Evolutionary conservation across 2,329 filamentous ascomycete species (phyloP).

Genomic region (Arachnomyces sp.): DNA sequence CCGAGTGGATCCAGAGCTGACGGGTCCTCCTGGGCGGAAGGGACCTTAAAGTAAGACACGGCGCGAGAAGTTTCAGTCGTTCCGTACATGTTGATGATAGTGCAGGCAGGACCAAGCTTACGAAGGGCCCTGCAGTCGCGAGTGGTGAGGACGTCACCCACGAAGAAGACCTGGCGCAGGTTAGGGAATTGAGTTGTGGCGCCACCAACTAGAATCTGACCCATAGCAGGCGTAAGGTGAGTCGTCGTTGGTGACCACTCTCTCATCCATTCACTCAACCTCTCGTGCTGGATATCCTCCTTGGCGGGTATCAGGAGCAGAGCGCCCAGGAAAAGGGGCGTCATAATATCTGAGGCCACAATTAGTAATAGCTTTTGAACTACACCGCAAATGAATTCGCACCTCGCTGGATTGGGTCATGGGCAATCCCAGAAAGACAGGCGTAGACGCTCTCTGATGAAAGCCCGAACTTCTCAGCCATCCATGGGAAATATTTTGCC

Average conservation of each 20-base stretch:
- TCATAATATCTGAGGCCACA: conserved; percentile 61
- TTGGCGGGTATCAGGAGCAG: conserved; percentile 66
- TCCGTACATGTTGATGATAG: conserved; percentile 78
- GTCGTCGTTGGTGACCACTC: conserved; percentile 67
- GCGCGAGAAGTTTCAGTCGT: conserved; percentile 74
- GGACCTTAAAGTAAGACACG: conserved; percentile 73
- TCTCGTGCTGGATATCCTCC: conserved; percentile 79
- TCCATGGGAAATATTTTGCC: conserved; percentile 83
- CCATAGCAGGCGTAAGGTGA: conserved; percentile 91
- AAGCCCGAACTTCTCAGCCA: conserved; percentile 72
- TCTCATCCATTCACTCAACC: conserved; percentile 76
- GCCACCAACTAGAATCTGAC: conserved; percentile 77
- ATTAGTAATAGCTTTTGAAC: conserved; percentile 11
- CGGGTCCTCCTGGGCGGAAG: conserved; percentile 49
- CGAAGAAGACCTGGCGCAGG: conserved; percentile 74
- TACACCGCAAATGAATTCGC: too few relatives aligned
- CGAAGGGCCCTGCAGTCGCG: conserved; percentile 68
- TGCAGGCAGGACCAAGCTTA: conserved; percentile 61
- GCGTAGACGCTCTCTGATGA: conserved; percentile 66
- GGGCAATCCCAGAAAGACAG: conserved; percentile 71
- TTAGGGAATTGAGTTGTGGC: conserved; percentile 66
- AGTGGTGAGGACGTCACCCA: conserved; percentile 81
- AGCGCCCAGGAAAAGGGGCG: conserved; percentile 75
- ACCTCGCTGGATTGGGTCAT: conserved; percentile 46
- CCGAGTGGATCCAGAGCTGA: conserved; percentile 4